Base-by-base conservation (phyloP, 2,329 filamentous ascomycete species). In the Colletotrichum lindemuthianum region DNA sequence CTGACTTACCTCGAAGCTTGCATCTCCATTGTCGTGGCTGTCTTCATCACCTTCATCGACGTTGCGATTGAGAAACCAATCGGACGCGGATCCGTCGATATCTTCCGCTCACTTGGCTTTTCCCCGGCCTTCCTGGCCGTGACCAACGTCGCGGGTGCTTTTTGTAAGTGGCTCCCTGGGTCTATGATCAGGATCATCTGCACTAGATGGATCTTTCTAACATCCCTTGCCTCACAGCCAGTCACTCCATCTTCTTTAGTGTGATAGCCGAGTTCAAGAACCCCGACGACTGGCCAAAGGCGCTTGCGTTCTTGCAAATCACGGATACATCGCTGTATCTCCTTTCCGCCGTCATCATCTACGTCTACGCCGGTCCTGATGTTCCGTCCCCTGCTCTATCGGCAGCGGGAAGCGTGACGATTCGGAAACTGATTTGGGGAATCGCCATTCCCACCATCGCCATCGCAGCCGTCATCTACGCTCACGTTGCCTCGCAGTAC, bases 391-490 rank as follows among this genome's bases (percentile, higher is more conserved):
- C 90, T 0, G 90, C 90, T 0, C 81, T 92, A 0, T 86, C 88
- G 4, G 88, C 87, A 2, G 85, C 89, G 3, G 81, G 83, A 2
- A 76, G 75, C 0, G 74, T 74, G 2, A 70, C 83, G 0, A 76
- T 92, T 45, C 81, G 84, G 16, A 91, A 91, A 70, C 77, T 90
- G 6, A 88, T 89, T 8, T 92, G 88, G 76, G 89, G 88, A 12
- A 80, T 92, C 56, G 90, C 90, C 0, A 81, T 90, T 2, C 89
- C 89, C 2, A 91, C 88, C 1, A 92, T 92, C 60, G 79, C 92
- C 44, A 86, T 92, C 51, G 88, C 89, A 0, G 90, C 89, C 54
- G 88, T 91, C 3, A 89, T 92, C 65, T 89, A 90, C 71, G 88
- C 85, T 8, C 86, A 89, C 60, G 86, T 92, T 1, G 88, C 87